phyloP scores from a whole-genome alignment of 1,284 basidiomycete species.

The Malassezia nana region DNA sequence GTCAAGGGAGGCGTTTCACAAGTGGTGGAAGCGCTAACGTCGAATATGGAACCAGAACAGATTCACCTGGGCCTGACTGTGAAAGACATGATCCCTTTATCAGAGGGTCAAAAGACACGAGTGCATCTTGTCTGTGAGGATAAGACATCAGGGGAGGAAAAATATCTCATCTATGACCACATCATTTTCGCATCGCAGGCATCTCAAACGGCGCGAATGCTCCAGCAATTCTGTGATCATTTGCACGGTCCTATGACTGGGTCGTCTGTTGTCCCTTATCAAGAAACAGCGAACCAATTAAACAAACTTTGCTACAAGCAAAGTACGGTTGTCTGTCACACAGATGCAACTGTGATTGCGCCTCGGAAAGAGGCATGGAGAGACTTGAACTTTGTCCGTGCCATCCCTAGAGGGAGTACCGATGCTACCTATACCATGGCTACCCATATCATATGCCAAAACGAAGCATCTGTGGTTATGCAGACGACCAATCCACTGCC shows the following conservation, averaged over 20 bases:
- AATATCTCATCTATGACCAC: background rate
- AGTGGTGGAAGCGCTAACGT: constrained; percentile 27
- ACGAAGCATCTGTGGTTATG: constrained; percentile 15
- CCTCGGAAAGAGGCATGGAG: background rate
- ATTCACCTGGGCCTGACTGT: constrained; percentile 14
- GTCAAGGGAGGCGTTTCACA: constrained; percentile 37
- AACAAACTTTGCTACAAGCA: constrained; percentile 2
- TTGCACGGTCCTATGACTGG: background rate
- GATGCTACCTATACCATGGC: constrained; percentile 29
- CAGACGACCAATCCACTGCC: constrained; percentile 42
- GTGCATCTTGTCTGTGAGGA: background rate
- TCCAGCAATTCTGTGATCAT: background rate
- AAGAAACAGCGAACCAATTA: background rate
- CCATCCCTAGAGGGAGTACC: background rate
- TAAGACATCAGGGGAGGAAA: background rate
- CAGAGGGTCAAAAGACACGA: background rate
- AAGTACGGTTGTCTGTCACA: constrained; percentile 14
- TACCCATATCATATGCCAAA: constrained; percentile 25
- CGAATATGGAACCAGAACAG: background rate
- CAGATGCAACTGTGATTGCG: constrained; percentile 4
- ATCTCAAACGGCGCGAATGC: constrained; percentile 2
- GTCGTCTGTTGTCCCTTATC: background rate
- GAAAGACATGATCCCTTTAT: constrained; percentile 10
- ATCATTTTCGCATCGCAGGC: constrained; percentile 11
- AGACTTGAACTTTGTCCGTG: constrained; percentile 12